Conservation (phyloP, 495 filamentous ascomycete species). For the Lasiosphaeria miniovina region DNA sequence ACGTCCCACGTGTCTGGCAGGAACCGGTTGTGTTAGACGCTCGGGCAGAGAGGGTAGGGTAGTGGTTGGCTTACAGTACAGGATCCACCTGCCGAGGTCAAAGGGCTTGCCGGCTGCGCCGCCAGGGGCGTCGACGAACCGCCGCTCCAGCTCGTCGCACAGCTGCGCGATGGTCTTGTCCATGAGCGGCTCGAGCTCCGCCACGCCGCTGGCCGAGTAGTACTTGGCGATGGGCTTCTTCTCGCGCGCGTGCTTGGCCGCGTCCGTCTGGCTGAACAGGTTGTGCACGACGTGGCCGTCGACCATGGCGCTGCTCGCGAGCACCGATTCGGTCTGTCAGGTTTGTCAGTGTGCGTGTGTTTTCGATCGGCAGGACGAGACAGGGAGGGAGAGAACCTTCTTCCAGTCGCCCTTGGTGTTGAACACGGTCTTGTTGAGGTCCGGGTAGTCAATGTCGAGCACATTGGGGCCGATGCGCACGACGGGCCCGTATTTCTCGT, state of each 20-base stretch:
- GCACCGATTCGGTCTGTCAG: slow-evolving; percentile 39
- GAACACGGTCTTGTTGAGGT: slow-evolving; percentile 37
- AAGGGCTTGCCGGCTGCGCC: slow-evolving; percentile 16
- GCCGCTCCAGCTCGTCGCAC: slow-evolving; percentile 32
- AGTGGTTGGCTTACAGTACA: slow-evolving; percentile 19
- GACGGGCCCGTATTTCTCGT: slow-evolving; percentile 48
- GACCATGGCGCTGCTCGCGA: slow-evolving; percentile 32
- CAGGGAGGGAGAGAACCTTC: slow-evolving; percentile 14
- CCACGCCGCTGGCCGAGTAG: slow-evolving; percentile 31
- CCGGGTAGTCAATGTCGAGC: slow-evolving; percentile 45
- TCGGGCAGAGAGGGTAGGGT: background rate
- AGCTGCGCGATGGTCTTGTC: slow-evolving; percentile 30
- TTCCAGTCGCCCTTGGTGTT: slow-evolving; percentile 26
- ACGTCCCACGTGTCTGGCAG: slow-evolving; percentile 38
- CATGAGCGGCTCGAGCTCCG: slow-evolving; percentile 34
- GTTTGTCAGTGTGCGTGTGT: background rate
- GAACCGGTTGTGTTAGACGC: background rate
- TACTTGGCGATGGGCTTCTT: slow-evolving; percentile 39
- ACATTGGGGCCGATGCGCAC: slow-evolving; percentile 53
- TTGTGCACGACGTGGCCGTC: slow-evolving; percentile 37
- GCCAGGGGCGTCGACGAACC: slow-evolving; percentile 24
- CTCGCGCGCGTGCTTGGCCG: slow-evolving; percentile 26
- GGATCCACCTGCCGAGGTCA: slow-evolving; percentile 35
- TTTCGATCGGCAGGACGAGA: background rate
- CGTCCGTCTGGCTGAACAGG: slow-evolving; percentile 33